phyloP scores from a whole-genome alignment of 2,329 filamentous ascomycete species.

The Verruconis gallopava region DNA sequence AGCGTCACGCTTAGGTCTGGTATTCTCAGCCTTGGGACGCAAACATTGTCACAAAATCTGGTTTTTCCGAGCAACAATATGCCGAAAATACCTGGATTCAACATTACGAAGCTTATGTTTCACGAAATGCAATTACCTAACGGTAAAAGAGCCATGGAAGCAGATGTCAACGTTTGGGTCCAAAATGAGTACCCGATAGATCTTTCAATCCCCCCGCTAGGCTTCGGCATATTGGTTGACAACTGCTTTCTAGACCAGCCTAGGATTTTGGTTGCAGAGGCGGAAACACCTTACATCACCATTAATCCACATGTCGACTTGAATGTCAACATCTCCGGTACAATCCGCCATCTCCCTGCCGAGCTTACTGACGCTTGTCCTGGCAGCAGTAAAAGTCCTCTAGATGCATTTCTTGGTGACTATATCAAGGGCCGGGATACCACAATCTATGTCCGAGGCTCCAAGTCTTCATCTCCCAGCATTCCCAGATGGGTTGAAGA shows the following conservation, averaged over 20 bases:
- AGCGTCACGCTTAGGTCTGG: constrained; percentile 66
- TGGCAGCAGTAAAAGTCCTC: constrained; percentile 61
- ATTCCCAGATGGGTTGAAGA: constrained; percentile 75
- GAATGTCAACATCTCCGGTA: constrained; percentile 54
- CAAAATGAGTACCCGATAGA: constrained; percentile 69
- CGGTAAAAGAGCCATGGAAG: constrained; percentile 55
- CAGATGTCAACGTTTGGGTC: constrained; percentile 60
- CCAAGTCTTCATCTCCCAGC: constrained; percentile 48
- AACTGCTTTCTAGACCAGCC: constrained; percentile 62
- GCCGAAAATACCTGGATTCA: constrained; percentile 66
- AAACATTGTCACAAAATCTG: constrained; percentile 60
- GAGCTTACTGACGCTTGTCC: constrained; percentile 63
- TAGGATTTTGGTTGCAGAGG: constrained; percentile 67
- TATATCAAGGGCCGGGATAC: constrained; percentile 73
- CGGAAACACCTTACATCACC: constrained; percentile 52
- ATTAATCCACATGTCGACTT: constrained; percentile 58
- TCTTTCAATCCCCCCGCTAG: constrained; percentile 63
- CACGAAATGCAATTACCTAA: constrained; percentile 50
- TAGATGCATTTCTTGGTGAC: constrained; percentile 67
- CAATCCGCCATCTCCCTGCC: constrained; percentile 61
- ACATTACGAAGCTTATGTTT: constrained; percentile 69
- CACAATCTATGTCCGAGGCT: constrained; percentile 72
- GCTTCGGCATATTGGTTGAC: constrained; percentile 73
- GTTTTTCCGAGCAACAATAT: constrained; percentile 56
- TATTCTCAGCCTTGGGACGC: constrained; percentile 63